A percentile compares a stretch with the other conserved stretches of the same genome.
These are phyloP conservation scores for Fonsecaea multimorphosa DNA, from an alignment of 2,329 filamentous ascomycete genomes.

Conservation along the genomic window DNA sequence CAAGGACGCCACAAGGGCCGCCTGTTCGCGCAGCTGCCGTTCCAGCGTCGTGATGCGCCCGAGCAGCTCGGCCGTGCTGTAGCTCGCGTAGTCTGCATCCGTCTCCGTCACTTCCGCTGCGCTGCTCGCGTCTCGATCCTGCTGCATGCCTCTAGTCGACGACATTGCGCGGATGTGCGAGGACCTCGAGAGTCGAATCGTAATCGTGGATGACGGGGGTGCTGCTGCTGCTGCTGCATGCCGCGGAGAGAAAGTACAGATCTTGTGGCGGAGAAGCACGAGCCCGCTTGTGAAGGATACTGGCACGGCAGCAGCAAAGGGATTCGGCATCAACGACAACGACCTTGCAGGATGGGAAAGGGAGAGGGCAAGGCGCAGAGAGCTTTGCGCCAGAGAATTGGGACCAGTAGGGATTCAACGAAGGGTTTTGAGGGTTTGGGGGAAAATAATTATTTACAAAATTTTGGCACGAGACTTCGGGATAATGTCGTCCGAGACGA, in stretches of 20 bases:
- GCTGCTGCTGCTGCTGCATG: neutral
- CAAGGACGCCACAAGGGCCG: constrained; percentile 43
- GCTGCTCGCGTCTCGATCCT: neutral
- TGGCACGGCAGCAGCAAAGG: neutral
- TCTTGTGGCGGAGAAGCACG: constrained; percentile 9
- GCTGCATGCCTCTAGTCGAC: neutral
- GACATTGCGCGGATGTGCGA: neutral
- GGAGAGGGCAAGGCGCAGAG: neutral
- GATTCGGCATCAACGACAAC: constrained; percentile 21
- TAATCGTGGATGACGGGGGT: neutral
- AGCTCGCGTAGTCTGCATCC: constrained; percentile 63
- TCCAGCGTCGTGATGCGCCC: constrained; percentile 72
- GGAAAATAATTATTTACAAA: constrained; percentile 7
- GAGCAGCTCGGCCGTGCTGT: constrained; percentile 72
- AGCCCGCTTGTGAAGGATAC: constrained; percentile 25
- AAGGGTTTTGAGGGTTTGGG: neutral
- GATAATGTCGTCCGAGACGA: constrained; percentile 6
- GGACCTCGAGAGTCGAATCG: neutral
- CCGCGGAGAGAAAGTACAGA: neutral
- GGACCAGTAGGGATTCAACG: too few species aligned
- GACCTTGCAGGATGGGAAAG: neutral
- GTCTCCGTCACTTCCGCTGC: neutral
- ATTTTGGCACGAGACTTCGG: neutral
- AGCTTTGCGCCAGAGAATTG: neutral
- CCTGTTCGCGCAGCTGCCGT: constrained; percentile 63